Conservation (phyloP, 1,284 basidiomycete genomes). For the Cutaneotrichosporon sp. region DNA sequence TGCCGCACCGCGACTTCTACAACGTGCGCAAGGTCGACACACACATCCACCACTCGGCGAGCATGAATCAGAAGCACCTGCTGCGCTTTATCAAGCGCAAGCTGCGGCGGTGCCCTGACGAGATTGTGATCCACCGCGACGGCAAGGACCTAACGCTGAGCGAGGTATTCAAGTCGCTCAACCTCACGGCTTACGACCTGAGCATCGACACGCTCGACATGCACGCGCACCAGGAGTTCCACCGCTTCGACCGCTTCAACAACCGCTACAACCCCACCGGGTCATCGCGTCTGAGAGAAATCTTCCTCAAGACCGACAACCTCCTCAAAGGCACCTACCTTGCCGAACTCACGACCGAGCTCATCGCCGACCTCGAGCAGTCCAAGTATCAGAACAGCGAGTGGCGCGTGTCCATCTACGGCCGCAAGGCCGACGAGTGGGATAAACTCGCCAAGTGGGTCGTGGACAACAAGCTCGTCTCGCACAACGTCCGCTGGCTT, state of each 20-base stretch:
- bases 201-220: conserved; percentile 99
- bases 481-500: conserved; percentile 97
- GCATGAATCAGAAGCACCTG: conserved; percentile 99
- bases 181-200: conserved; percentile 94
- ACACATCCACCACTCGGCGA: conserved; percentile 96
- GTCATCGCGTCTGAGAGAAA: conserved; percentile 90
- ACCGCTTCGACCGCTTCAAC: conserved; percentile 95
- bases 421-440: conserved; percentile 76
- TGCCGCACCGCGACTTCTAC: conserved; percentile 80
- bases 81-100: conserved; percentile 98
- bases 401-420: conserved; percentile 96
- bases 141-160: conserved; percentile 82
- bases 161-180: conserved; percentile 92
- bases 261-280: conserved; percentile 59
- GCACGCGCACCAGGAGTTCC: conserved; percentile 97
- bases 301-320: conserved; percentile 99
- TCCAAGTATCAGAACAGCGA: conserved; percentile 99
- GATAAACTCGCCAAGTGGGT: conserved; percentile 98
- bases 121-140: conserved; percentile 94
- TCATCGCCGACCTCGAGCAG: conserved; percentile 94
- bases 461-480: conserved; percentile 86
- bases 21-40: conserved; percentile 98
- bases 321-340: conserved; percentile 87
- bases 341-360: conserved; percentile 81
- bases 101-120: conserved; percentile 61